A percentile compares a stretch with the other conserved stretches of the same genome.
These are phyloP conservation scores for Microdochium paspali DNA, from an alignment of 2,329 filamentous ascomycete species.

Conservation along the genomic window DNA sequence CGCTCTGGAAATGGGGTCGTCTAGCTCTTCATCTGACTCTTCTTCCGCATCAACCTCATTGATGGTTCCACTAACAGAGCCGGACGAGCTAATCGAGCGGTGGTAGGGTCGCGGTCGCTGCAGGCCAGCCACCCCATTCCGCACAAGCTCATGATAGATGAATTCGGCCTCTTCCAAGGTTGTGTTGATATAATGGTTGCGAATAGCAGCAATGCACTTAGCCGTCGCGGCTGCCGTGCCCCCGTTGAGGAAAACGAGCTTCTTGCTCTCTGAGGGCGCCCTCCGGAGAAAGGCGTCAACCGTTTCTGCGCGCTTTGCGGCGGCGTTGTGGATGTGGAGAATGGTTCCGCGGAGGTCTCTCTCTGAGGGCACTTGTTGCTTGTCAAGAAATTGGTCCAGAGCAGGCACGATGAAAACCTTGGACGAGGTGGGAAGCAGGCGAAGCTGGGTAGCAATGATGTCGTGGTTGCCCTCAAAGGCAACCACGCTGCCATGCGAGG, in stretches of 20 bases:
- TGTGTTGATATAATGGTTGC: slow-evolving; percentile 39
- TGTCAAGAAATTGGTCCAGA: slow-evolving; percentile 35
- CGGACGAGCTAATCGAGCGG: slow-evolving; percentile 3
- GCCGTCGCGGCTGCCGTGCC: slow-evolving; percentile 45
- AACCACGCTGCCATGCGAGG: slow-evolving; percentile 38
- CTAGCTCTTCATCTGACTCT: slow-evolving; percentile 1
- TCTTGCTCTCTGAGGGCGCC: slow-evolving; percentile 35
- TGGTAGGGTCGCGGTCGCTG: slow-evolving; percentile 4
- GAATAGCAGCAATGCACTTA: slow-evolving; percentile 45
- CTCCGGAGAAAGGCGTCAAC: slow-evolving; percentile 41
- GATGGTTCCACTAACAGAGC: slow-evolving; percentile 10
- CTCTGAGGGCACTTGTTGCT: slow-evolving; percentile 14
- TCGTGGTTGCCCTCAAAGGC: slow-evolving; percentile 50
- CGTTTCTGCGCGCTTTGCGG: slow-evolving; percentile 32
- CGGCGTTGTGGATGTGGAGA: slow-evolving; percentile 39
- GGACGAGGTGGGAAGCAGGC: slow-evolving; percentile 47
- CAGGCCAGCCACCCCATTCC: slow-evolving; percentile 35
- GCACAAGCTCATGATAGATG: slow-evolving; percentile 40
- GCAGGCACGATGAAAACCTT: slow-evolving; percentile 48
- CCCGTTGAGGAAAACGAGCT: slow-evolving; percentile 51
- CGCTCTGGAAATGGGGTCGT: slow-evolving; percentile 35
- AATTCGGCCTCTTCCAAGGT: slow-evolving; percentile 38
- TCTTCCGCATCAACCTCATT: slow-evolving; percentile 2
- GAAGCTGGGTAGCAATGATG: slow-evolving; percentile 47
- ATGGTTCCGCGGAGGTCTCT: slow-evolving; percentile 32